Evolutionary conservation across 2,329 filamentous ascomycete genomes (phyloP).

Genomic region (Aureobasidium leucospermi): DNA sequence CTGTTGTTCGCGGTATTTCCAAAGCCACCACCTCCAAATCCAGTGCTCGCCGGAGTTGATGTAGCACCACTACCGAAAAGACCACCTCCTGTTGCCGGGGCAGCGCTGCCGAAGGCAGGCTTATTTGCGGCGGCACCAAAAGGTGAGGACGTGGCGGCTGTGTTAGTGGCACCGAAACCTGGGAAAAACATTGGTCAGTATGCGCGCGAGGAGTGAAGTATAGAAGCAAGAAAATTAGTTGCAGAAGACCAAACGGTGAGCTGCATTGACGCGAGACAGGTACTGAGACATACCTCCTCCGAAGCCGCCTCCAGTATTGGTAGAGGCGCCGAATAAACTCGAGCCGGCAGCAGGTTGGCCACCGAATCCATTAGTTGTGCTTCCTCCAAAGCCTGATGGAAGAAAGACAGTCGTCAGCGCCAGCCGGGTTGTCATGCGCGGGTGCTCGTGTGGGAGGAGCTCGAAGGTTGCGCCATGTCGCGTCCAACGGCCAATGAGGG

Average conservation of each 20-base stretch:
- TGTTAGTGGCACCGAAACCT: constrained; percentile 19
- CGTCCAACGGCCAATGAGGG: not conserved
- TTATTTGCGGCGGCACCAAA: constrained; percentile 16
- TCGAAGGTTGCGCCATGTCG: not conserved
- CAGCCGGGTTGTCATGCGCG: constrained; percentile 1
- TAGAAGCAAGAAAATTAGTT: not conserved
- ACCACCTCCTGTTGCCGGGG: constrained; percentile 25
- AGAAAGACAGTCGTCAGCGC: constrained; percentile 7
- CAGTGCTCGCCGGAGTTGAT: constrained; percentile 32
- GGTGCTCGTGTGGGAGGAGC: not conserved
- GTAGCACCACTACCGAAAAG: constrained; percentile 20
- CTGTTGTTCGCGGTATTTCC: constrained; percentile 17
- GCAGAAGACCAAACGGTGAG: not conserved
- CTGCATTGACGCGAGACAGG: not conserved
- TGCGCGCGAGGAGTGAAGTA: not conserved
- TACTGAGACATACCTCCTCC: constrained; percentile 15
- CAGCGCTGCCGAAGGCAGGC: constrained; percentile 23
- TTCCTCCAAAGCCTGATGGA: constrained; percentile 17
- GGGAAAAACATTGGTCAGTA: not conserved
- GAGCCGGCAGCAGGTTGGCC: constrained; percentile 23
- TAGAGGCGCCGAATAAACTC: constrained; percentile 30
- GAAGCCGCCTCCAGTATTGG: constrained; percentile 24
- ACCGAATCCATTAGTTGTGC: constrained; percentile 19
- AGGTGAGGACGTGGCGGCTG: constrained; percentile 1
- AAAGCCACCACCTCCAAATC: constrained; percentile 28